Evolutionary conservation across 139 green algal genomes (phyloP).

Genomic region (Chlorella sp.): DNA sequence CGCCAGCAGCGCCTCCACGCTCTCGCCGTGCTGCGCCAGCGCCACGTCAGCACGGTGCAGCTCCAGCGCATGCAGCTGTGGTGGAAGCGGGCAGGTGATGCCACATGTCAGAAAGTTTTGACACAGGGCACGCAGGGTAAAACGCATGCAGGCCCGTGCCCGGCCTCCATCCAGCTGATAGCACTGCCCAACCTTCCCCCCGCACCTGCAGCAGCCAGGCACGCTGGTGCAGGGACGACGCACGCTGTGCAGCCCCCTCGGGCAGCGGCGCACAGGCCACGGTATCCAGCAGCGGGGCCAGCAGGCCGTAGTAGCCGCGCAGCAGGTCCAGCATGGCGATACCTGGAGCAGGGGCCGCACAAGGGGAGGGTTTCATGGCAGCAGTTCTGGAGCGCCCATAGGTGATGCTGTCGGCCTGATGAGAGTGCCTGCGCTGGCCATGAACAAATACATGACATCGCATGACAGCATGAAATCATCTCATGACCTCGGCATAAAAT

Average conservation of each 20-base stretch:
- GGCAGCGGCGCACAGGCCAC: conserved; percentile 38
- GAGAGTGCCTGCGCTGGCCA: no score
- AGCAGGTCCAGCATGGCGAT: conserved; percentile 49
- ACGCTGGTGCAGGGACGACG: conserved; percentile 53
- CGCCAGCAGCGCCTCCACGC: conserved; percentile 43
- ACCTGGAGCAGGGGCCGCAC: conserved; percentile 24
- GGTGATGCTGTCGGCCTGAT: no score
- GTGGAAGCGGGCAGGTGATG: no score
- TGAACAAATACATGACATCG: no score
- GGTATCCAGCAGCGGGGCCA: conserved; percentile 38
- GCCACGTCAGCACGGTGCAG: conserved; percentile 54
- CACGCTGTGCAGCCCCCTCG: background rate
- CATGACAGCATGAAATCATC: no score
- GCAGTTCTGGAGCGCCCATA: no score
- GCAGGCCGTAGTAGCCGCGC: conserved; percentile 21
- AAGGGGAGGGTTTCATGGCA: no score
- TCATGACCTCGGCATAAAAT: no score
- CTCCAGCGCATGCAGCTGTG: conserved; percentile 42
- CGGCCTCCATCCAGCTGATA: background rate
- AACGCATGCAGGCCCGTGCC: background rate
- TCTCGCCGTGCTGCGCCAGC: conserved; percentile 35
- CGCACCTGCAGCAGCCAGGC: conserved; percentile 64
- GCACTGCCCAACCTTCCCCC: background rate
- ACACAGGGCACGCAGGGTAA: no score
- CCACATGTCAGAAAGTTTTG: no score